Evolutionary conservation across 2,329 filamentous ascomycete species (phyloP).

Genomic region (Elsinoe ampelina): DNA sequence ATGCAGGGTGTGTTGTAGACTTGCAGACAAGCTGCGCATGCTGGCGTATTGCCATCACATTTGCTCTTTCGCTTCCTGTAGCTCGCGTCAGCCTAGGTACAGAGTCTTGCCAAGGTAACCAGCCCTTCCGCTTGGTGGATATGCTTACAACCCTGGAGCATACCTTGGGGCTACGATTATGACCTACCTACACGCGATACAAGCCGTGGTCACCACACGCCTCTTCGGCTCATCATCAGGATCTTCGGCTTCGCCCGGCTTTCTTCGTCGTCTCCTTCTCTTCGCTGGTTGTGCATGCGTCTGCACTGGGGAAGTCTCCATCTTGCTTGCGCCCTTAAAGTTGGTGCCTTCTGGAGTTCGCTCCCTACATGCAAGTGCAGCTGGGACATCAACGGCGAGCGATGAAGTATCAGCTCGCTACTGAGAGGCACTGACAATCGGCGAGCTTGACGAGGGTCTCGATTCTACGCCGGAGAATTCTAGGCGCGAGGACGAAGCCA

Average conservation of each 20-base stretch:
- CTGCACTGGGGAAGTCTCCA: neutral
- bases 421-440: too few relatives aligned
- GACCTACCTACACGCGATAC: conserved; percentile 26
- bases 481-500: too few relatives aligned
- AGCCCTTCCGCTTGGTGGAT: too few relatives aligned
- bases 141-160: neutral
- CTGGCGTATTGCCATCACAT: conserved; percentile 85
- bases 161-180: conserved; percentile 17
- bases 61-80: conserved; percentile 29
- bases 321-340: too few relatives aligned
- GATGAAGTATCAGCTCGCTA: too few relatives aligned
- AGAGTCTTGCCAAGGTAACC: too few relatives aligned
- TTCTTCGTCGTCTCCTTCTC: neutral
- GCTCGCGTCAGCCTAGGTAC: conserved; percentile 14
- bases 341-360: too few relatives aligned
- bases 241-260: conserved; percentile 16
- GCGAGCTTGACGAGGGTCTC: too few relatives aligned
- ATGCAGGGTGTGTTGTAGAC: conserved; percentile 86
- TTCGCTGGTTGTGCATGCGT: neutral
- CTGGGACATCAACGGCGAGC: too few relatives aligned
- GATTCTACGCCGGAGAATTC: too few relatives aligned
- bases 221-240: conserved; percentile 33
- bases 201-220: conserved; percentile 31
- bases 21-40: conserved; percentile 89
- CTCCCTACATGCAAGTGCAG: too few relatives aligned